Evolutionary conservation across 228 moss, liverwort and hornwort species (phyloP), one percentile per base, ranked within the genome.

Genomic region (Sphagnum magellanicum): DNA sequence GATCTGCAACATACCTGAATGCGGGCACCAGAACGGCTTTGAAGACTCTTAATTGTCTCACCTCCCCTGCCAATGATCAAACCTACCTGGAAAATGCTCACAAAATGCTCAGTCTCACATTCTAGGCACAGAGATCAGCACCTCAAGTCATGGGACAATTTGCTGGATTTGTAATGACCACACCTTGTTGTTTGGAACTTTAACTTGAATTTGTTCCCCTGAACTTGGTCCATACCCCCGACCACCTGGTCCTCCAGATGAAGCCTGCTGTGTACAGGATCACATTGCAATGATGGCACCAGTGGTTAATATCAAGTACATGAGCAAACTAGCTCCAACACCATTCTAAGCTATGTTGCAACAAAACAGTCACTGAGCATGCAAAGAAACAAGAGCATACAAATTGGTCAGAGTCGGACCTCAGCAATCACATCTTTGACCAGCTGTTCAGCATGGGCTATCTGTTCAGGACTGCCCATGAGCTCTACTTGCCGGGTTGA

Each of bases 391-490:
- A 32, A 32, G 1, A 32, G 32, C 32, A 32, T 32, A 32, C 32
- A 32, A 32, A 32, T 32, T 32, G 32, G 32, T 32, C 32, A 32
- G 32, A 32, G 32, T 32, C 85, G 81, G 74, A 97, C 97, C 97
- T 97, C 97, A 46, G 97, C 97, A 75, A 97, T 97, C 11, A 97
- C 97, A 58, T 97, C 97, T 72, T 97, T 97, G 59, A 97, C 93
- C 72, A 97, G 89, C 79, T 97, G 97, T 78, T 97, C 97, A 11
- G 97, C 97, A 4, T 93, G 93, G 55, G 71, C 80, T 12, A 97
- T 97, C 73, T 97, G 88, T 63, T 97, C 97, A 14, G 87, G 90
- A 11, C 87, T 88, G 51, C 97, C 97, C 97, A 97, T 93, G n/a
- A 97, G 90, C 72, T 97, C 97, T 17, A 97, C 97, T 79, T 97